Percentiles rank a stretch among this genome's conserved stretches.
Evolutionary conservation across 2,329 filamentous ascomycete genomes (phyloP).

Genomic region (Phyllosticta citriasiana): DNA sequence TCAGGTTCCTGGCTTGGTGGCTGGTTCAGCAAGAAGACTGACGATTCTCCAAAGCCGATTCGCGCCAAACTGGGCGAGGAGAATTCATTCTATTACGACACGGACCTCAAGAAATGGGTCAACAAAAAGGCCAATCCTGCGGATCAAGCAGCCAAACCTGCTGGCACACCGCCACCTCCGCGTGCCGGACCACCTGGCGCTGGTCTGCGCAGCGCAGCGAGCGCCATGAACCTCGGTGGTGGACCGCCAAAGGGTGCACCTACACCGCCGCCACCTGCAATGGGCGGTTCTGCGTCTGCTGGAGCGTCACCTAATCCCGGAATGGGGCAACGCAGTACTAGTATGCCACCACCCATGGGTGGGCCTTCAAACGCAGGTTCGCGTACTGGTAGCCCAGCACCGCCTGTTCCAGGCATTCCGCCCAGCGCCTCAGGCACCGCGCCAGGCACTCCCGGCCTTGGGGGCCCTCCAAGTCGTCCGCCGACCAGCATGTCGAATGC

Average conservation of each 20-base stretch:
- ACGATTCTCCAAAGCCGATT: slow-evolving; percentile 57
- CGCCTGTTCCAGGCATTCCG: slow-evolving; percentile 9
- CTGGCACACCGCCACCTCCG: slow-evolving; percentile 67
- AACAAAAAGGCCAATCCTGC: slow-evolving; percentile 78
- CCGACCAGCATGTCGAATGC: slow-evolving; percentile 78
- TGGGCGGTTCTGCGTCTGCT: neutral
- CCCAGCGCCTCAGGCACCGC: slow-evolving; percentile 1
- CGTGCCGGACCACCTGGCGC: slow-evolving; percentile 40
- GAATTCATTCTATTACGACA: slow-evolving; percentile 87
- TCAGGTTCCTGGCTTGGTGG: slow-evolving; percentile 69
- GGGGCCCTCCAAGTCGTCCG: slow-evolving; percentile 38
- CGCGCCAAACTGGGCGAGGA: slow-evolving; percentile 89
- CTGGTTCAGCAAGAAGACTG: slow-evolving; percentile 72
- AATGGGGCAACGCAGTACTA: slow-evolving; percentile 17
- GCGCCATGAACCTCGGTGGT: slow-evolving; percentile 36
- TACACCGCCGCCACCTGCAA: neutral
- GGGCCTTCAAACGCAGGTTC: slow-evolving; percentile 14
- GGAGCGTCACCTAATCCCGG: neutral
- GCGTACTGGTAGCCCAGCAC: slow-evolving; percentile 23
- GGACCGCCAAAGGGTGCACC: slow-evolving; percentile 8
- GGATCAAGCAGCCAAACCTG: slow-evolving; percentile 47
- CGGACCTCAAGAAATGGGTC: slow-evolving; percentile 94
- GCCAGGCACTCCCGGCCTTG: slow-evolving; percentile 14
- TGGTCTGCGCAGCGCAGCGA: slow-evolving; percentile 40
- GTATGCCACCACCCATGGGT: slow-evolving; percentile 26